phyloP scores from a whole-genome alignment of 768 basidiomycete genomes.

The Phlebiopsis flavidoalba region DNA sequence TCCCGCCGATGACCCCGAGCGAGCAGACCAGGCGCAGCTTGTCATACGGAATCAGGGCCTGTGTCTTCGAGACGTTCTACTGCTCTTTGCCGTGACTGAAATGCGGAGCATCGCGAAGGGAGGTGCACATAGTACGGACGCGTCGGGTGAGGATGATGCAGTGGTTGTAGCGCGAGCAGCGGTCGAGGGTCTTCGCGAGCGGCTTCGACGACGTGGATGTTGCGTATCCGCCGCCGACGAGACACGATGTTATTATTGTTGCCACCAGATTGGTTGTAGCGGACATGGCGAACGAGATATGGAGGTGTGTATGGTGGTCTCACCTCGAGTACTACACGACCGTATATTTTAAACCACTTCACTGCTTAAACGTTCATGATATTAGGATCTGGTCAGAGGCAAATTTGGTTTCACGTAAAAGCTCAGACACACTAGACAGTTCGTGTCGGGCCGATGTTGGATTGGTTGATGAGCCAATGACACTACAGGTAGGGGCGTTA shows the following conservation, averaged over 20 bases:
- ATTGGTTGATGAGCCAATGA: too few species aligned
- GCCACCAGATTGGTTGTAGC: conserved; percentile 11
- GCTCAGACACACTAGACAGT: too few species aligned
- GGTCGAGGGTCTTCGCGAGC: conserved; percentile 48
- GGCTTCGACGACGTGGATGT: conserved; percentile 37
- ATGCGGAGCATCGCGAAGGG: conserved; percentile 50
- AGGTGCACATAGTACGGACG: conserved; percentile 46
- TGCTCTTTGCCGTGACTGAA: conserved; percentile 40
- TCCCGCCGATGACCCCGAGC: conserved; percentile 27
- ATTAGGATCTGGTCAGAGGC: too few species aligned
- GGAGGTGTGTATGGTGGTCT: too few species aligned
- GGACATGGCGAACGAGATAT: conserved; percentile 5
- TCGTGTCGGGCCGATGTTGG: too few species aligned
- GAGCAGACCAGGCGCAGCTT: conserved; percentile 44
- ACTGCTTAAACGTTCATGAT: too few species aligned
- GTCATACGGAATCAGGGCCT: conserved; percentile 46
- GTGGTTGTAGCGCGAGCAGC: conserved; percentile 41
- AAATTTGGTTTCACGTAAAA: too few species aligned
- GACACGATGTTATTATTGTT: conserved; percentile 32
- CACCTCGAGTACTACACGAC: too few species aligned
- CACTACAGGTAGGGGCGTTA: too few species aligned
- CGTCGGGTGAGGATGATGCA: conserved; percentile 50
- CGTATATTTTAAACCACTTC: too few species aligned
- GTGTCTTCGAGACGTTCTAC: conserved; percentile 39
- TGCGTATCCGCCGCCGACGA: conserved; percentile 60